Evolutionary conservation across 352 stramenopile genomes (phyloP), one percentile per base, ranked within the genome.

Genomic region (Phytopythium delawarense): DNA sequence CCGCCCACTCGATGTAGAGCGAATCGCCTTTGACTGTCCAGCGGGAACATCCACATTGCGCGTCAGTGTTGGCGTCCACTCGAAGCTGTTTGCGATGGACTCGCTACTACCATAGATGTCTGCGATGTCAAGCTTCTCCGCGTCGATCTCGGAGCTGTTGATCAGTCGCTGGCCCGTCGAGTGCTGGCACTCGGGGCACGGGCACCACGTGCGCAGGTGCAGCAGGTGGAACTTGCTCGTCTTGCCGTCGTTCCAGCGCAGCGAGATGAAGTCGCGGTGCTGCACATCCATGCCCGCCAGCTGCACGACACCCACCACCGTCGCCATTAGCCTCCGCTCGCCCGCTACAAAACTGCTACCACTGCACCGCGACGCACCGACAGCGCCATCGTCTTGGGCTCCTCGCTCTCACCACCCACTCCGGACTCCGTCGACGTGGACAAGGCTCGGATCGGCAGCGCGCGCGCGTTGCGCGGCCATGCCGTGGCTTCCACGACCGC

Each of bases 181-280:
- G 57, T 93, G 84, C 59, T 88, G 78, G 60, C 86, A 95, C 57
- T 78, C 53, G 0, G 78, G 61, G 39, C 86, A 95, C 57, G 72
- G 62, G 40, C 86, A 95, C 84, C 86, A 95, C 54, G 86, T 72
- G 50, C 86, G 84, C 54, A 95, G 57, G 59, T 95, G 86, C 46
- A 90, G 59, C 39, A 91, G 62, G 42, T 95, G 82, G 61, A 87
- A 92, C 50, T 81, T 85, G 57, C 82, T 91, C 23, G 65, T 65
- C 37, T 74, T 78, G 16, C 78, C 86, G 48, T 95, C 83, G 57
- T 79, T 80, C 86, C 86, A 95, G 45, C 84, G 84, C 63, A 95
- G 71, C 52, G 76, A 78, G 37, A 95, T 87, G 63, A 83, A 87
- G 59, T 93, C 83, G 42, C 76, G 79, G 25, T 80, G 65, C 54